Evolutionary conservation across 2,329 filamentous ascomycete genomes (phyloP).

Genomic region (Beauveria sp.): DNA sequence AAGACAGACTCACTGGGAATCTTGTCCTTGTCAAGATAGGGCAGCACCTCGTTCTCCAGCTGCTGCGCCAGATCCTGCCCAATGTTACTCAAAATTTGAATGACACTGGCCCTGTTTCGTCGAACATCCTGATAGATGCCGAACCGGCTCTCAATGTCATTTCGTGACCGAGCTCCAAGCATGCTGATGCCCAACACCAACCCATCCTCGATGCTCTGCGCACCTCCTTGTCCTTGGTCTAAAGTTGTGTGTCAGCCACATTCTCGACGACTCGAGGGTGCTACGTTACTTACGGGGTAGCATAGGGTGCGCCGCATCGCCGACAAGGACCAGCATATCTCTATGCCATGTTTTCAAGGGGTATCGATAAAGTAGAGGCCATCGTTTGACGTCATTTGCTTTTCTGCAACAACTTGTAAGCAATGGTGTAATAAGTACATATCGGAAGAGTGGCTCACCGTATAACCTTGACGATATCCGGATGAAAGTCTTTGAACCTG

Average conservation of each 20-base stretch:
- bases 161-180: constrained; percentile 14
- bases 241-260: background rate
- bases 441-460: background rate
- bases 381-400: constrained; percentile 26
- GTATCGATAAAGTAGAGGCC: constrained; percentile 27
- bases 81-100: constrained; percentile 32
- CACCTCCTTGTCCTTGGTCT: constrained; percentile 33
- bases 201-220: constrained; percentile 29
- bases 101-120: constrained; percentile 22
- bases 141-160: constrained; percentile 18
- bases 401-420: constrained; percentile 17
- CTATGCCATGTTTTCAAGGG: constrained; percentile 26
- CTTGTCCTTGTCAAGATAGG: constrained; percentile 20
- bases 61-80: constrained; percentile 24
- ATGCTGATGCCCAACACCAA: constrained; percentile 24
- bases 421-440: background rate
- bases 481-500: constrained; percentile 22
- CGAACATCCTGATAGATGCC: constrained; percentile 20
- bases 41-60: constrained; percentile 21
- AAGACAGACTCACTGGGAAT: constrained; percentile 21
- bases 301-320: constrained; percentile 32
- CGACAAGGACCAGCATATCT: constrained; percentile 24
- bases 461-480: constrained; percentile 19
- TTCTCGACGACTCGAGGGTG: background rate
- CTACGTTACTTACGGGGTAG: constrained; percentile 25